Evolutionary conservation across 2,329 filamentous ascomycete genomes (phyloP).

Genomic region (Aureobasidium melanogenum): DNA sequence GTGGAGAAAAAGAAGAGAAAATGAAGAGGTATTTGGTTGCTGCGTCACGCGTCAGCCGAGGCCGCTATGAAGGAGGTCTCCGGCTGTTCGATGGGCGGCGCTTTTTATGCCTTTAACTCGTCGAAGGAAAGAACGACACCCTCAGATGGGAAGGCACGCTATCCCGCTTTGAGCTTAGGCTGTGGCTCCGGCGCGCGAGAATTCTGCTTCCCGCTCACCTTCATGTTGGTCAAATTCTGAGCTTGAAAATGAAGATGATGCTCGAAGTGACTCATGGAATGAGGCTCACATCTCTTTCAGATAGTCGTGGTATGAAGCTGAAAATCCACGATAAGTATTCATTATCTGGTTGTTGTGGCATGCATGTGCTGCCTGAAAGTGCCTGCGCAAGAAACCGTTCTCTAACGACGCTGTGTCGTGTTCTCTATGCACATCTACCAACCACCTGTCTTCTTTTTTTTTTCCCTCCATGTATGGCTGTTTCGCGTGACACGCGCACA

Average conservation of each 20-base stretch:
- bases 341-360: background rate
- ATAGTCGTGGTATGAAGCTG: background rate
- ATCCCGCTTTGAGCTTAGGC: background rate
- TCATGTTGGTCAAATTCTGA: background rate
- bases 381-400: background rate
- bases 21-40: background rate
- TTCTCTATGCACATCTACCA: constrained; percentile 5
- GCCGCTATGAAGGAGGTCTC: constrained; percentile 9
- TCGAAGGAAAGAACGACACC: constrained; percentile 5
- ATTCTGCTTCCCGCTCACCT: background rate
- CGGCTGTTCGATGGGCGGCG: constrained; percentile 9
- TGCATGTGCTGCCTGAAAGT: background rate
- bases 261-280: background rate
- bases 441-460: constrained; percentile 12
- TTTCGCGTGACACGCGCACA: background rate
- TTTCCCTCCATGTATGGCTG: background rate
- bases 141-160: constrained; percentile 1
- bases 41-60: constrained; percentile 10
- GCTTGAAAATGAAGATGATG: background rate
- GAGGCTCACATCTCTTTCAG: background rate
- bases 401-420: background rate
- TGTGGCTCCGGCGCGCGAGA: background rate
- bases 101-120: constrained; percentile 11
- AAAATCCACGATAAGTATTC: background rate
- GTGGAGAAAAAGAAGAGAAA: background rate